Base-by-base conservation (phyloP, 2,329 filamentous ascomycete species). In the Keithomyces neogunnii region DNA sequence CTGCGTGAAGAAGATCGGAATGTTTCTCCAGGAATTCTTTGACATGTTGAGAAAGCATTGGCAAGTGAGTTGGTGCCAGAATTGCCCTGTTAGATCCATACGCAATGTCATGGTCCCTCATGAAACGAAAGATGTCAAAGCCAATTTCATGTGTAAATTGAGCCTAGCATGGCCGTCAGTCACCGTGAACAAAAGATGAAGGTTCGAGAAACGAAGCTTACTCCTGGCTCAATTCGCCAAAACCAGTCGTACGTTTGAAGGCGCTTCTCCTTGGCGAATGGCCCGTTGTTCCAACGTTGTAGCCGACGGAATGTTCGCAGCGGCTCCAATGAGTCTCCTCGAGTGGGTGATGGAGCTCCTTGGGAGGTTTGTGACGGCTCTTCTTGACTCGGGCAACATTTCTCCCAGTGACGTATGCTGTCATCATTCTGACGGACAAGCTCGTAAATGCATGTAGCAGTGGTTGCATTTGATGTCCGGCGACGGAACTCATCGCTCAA, bases 41-140 rank as follows among this genome's bases (percentile, higher is more conserved):
- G 29, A 76, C 73, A 5, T 66, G 68, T 13, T 69, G 66, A 64
- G 75, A 78, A 13, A 80, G 65, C 3, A 64, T 67, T 9, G 68
- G 66, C 47, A 72, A 65, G 32, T 69, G 66, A 5, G 68, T 68
- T 49, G 74, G 69, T 50, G 75, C 71, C 31, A 76, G 62, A 42
- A 73, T 69, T 29, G 72, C 71, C 61, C 76, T 74, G 53, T 76
- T 81, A 62, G 80, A 81, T 10, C 78, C 89, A 62, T 93, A 93
- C 9, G 83, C 87, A 64, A 92, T 86, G 63, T 89, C 84, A 65
- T 88, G 82, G 62, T 95, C 88, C 56, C 82, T 76, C 88, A 95
- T 92, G 72, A 85, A 91, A 45, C 83, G 81, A 72, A 95, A 95
- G 32, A 93, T 81, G 62, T 95, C 89, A 63, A 95, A 93, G 63